phyloP scores from a whole-genome alignment of 192 early-diverging fungal genomes.

The Entrophospora sp. region DNA sequence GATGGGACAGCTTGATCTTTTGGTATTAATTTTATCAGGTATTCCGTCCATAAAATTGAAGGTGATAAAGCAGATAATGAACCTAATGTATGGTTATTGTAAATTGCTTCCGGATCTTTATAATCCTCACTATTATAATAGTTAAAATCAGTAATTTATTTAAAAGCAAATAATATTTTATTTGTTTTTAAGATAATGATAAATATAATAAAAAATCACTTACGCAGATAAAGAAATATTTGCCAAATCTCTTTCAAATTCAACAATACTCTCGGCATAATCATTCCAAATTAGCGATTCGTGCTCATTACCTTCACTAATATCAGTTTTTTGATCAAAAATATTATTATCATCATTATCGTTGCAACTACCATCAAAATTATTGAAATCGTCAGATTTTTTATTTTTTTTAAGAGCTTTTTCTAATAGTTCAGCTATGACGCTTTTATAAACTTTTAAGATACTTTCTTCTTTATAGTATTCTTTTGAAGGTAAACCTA shows the following conservation, averaged over 20 bases:
- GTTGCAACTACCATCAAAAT: too few species aligned
- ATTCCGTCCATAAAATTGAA: constrained; percentile 33
- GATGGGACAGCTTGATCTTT: constrained; percentile 11
- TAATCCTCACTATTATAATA: constrained; percentile 41
- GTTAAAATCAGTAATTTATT: too few species aligned
- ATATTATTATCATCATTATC: background rate
- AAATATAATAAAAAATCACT: constrained; percentile 1
- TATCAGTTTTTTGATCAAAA: too few species aligned
- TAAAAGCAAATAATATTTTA: too few species aligned
- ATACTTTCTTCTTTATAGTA: constrained; percentile 49
- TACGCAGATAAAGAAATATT: constrained; percentile 35
- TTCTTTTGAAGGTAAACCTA: constrained; percentile 57
- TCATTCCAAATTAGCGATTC: constrained; percentile 27
- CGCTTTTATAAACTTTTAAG: constrained; percentile 31
- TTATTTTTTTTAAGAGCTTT: constrained; percentile 24
- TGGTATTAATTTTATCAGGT: too few species aligned
- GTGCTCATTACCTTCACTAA: too few species aligned
- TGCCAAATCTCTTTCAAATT: constrained; percentile 51
- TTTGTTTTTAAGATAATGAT: too few species aligned
- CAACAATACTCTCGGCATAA: constrained; percentile 40
- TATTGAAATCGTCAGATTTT: background rate
- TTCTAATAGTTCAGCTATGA: constrained; percentile 34
- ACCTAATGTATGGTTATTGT: constrained; percentile 33
- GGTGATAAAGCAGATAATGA: constrained; percentile 29
- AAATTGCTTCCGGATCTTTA: constrained; percentile 40